Evolutionary conservation across 768 basidiomycete species (phyloP).

Genomic region (Flagelloscypha sp.): DNA sequence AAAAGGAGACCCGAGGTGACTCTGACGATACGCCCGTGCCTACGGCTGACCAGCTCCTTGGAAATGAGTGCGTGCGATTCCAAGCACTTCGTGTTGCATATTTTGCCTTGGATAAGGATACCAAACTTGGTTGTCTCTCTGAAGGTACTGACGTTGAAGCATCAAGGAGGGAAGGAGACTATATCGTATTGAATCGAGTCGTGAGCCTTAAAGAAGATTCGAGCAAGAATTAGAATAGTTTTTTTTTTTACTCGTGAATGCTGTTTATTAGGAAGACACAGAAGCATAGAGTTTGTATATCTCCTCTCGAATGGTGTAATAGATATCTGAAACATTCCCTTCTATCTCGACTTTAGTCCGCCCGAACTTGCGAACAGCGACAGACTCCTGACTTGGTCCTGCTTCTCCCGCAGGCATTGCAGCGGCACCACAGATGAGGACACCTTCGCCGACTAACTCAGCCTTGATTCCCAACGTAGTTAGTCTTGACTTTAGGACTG

Average conservation of each 20-base stretch:
- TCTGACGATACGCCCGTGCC: conserved; percentile 59
- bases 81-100: conserved; percentile 94
- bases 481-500: conserved; percentile 76
- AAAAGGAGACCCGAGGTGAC: conserved; percentile 21
- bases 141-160: conserved; percentile 35
- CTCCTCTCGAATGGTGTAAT: conserved; percentile 82
- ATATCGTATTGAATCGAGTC: conserved; percentile 81
- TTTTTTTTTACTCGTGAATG: not conserved
- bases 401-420: conserved; percentile 31
- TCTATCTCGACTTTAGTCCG: conserved; percentile 84
- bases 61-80: conserved; percentile 90
- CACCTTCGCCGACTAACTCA: conserved; percentile 96
- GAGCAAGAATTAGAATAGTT: conserved; percentile 41
- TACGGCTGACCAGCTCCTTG: conserved; percentile 73
- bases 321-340: conserved; percentile 81
- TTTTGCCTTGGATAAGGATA: conserved; percentile 87
- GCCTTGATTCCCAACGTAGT: conserved; percentile 72
- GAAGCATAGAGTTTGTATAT: conserved; percentile 88
- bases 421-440: conserved; percentile 74
- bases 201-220: conserved; percentile 94
- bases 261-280: conserved; percentile 49
- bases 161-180: conserved; percentile 59
- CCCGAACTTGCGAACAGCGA: conserved; percentile 83
- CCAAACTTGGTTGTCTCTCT: conserved; percentile 57
- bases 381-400: conserved; percentile 52